Conservation (phyloP, 2,329 filamentous ascomycete species). For the Bipolaris victoriae region DNA sequence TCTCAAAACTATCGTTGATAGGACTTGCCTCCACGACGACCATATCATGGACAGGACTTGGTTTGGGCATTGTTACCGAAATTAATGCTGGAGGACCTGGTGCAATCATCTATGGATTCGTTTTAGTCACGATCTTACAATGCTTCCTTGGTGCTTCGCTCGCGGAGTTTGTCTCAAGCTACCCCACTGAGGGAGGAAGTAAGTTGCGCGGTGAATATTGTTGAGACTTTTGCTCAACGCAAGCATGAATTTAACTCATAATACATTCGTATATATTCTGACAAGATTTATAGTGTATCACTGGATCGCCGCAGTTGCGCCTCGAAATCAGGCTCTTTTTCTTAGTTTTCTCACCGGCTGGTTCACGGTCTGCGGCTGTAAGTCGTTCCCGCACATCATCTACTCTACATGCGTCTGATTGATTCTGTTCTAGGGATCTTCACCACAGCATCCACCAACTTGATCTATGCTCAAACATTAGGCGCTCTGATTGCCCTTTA, state of each 20-base stretch:
- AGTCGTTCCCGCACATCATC: not conserved
- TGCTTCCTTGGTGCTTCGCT: slow-evolving; percentile 17
- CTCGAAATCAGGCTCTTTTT: slow-evolving; percentile 11
- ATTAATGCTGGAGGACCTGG: slow-evolving; percentile 18
- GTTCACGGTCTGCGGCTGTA: slow-evolving; percentile 19
- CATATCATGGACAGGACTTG: slow-evolving; percentile 19
- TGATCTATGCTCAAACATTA: slow-evolving; percentile 17
- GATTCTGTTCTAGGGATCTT: slow-evolving; percentile 11
- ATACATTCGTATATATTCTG: not conserved
- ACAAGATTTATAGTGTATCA: slow-evolving; percentile 8
- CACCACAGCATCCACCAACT: slow-evolving; percentile 18
- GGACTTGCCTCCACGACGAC: slow-evolving; percentile 19
- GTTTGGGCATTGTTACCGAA: slow-evolving; percentile 16
- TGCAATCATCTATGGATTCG: slow-evolving; percentile 18
- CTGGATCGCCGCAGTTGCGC: slow-evolving; percentile 18
- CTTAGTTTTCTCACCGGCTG: slow-evolving; percentile 19
- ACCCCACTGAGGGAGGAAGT: slow-evolving; percentile 18
- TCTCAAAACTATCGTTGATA: slow-evolving; percentile 13
- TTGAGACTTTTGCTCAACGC: too few species aligned
- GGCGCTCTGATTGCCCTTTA: slow-evolving; percentile 17
- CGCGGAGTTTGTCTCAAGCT: slow-evolving; percentile 19
- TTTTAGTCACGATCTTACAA: slow-evolving; percentile 15
- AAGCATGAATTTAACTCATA: too few species aligned
- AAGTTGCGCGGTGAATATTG: not conserved
- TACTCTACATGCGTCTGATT: not conserved